Evolutionary conservation across 257 asterid genomes (phyloP).

Genomic region (Capsicum baccatum): DNA sequence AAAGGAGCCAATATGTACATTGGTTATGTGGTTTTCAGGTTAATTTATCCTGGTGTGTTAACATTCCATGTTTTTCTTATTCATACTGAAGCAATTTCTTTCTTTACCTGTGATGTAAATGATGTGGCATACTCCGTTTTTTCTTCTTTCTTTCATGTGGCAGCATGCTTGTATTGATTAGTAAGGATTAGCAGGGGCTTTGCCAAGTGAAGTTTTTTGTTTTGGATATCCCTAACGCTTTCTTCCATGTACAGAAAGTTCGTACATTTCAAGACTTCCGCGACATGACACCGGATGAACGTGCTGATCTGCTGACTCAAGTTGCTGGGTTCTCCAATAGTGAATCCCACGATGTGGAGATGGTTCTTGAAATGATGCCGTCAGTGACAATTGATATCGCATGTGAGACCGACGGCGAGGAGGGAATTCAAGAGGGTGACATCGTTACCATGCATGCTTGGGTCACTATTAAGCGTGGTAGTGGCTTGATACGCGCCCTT

Average conservation of each 20-base stretch:
- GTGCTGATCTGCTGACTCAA: constrained; percentile 77
- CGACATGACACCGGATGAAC: constrained; percentile 77
- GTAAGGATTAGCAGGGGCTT: neutral
- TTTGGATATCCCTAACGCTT: constrained; percentile 23
- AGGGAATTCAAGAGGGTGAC: constrained; percentile 96
- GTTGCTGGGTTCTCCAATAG: constrained; percentile 77
- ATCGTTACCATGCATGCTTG: constrained; percentile 94
- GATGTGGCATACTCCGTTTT: neutral
- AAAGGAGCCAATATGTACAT: neutral
- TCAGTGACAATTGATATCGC: constrained; percentile 75
- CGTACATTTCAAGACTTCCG: constrained; percentile 87
- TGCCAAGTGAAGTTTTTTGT: neutral
- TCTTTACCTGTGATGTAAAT: neutral
- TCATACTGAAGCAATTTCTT: constrained; percentile 19
- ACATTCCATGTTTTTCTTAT: neutral
- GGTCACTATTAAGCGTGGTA: constrained; percentile 79
- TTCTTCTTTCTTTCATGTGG: constrained; percentile 7
- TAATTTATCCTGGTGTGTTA: neutral
- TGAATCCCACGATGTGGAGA: constrained; percentile 86
- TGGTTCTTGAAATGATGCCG: constrained; percentile 94
- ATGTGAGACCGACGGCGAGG: constrained; percentile 99
- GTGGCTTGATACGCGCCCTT: constrained; percentile 70
- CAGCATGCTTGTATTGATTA: neutral
- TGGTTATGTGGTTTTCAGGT: neutral
- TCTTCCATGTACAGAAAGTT: constrained; percentile 64